phyloP scores from a whole-genome alignment of 306 rosid species.

The Sphenostylis stenocarpa region DNA sequence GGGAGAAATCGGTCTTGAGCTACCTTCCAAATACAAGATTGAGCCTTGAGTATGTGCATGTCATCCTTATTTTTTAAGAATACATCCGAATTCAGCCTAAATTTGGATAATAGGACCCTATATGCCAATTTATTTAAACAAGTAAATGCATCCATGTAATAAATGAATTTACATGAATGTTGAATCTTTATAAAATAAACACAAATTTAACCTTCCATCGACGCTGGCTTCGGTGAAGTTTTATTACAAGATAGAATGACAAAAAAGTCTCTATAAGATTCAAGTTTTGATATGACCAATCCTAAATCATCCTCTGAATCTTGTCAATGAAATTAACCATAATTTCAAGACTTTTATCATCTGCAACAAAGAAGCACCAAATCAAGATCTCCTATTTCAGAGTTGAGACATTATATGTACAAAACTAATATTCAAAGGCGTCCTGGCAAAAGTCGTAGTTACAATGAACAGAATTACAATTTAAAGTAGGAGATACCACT shows the following conservation, averaged over 20 bases:
- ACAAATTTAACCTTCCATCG: not conserved
- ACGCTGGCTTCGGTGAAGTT: not conserved
- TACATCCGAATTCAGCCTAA: not conserved
- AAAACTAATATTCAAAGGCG: conserved; percentile 9
- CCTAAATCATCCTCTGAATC: conserved; percentile 12
- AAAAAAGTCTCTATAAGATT: not conserved
- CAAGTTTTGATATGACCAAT: not conserved
- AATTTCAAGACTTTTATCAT: conserved; percentile 33
- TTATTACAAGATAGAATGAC: not conserved
- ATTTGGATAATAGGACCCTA: not conserved
- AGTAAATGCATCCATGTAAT: not conserved
- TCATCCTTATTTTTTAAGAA: not conserved
- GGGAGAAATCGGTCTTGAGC: not conserved
- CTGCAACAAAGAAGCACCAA: conserved; percentile 21
- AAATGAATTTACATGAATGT: not conserved
- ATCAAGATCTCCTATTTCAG: not conserved
- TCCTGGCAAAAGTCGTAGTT: not conserved
- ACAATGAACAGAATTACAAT: not conserved
- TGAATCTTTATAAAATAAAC: not conserved
- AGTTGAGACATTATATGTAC: not conserved
- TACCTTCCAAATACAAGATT: not conserved
- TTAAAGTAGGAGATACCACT: not conserved
- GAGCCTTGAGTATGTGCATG: not conserved
- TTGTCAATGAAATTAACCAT: conserved; percentile 40
- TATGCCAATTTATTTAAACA: not conserved